Evolutionary conservation across 768 basidiomycete genomes (phyloP), one percentile per base, ranked within the genome.

Genomic region (Coprinellus aureogranulatus): DNA sequence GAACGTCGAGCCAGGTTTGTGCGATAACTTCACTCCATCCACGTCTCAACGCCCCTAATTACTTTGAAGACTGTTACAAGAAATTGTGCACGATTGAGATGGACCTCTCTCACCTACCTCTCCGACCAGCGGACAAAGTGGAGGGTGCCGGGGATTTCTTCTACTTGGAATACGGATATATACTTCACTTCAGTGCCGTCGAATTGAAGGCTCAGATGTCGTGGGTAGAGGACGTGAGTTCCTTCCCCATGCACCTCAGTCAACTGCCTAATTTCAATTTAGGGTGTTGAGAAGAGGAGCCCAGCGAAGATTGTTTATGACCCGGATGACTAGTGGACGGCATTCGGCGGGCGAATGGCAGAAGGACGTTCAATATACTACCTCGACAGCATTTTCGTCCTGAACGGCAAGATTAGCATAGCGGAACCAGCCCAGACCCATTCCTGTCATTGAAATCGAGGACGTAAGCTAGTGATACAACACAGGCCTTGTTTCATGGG

Each of bases 21-120:
- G 16, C 34, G 34, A n/a, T n/a, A 40, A 12, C 14, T 41, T 5
- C 26, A 6, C 51, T 39, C 37, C 37, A 39, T 18, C 18, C 18
- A 9, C 4, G 27, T 28, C 28, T 26, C 10, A 9, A 10, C 9
- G n/a, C n/a, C 11, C 47, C 47, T 12, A 2, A 49, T 61, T 61
- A 41, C 10, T 51, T 59, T 20, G 14, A 23, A 46, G 55, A 50
- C 12, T 50, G 49, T 23, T 57, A 57, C 48, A 57, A 37, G 48
- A 57, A 51, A 39, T 39, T 65, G 3, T 69, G 65, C 34, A 52
- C 54, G 3, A 58, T 69, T 10, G 60, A 60, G 20, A 62, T 63
- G 20, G 64, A 69, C 45, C 44, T 64, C 11, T 60, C 64, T 1
- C 30, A 53, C 28, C 26, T 53, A 22, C 61, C 58, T 16, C 34